Conservation (phyloP, 495 filamentous ascomycete species). For the Clohesyomyces aquaticus region DNA sequence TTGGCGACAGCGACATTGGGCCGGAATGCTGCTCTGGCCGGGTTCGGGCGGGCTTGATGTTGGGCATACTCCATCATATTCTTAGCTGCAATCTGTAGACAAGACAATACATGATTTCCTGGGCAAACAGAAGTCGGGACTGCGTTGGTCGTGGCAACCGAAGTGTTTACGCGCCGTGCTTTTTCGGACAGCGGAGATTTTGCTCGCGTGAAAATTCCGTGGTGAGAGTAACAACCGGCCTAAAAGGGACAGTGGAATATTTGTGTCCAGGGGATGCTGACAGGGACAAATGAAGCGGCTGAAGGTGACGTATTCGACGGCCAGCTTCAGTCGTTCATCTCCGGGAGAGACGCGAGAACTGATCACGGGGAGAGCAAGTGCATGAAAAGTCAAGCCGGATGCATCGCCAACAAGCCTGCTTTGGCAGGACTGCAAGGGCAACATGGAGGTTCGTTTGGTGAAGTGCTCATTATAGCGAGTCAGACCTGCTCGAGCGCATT, state of each 20-base stretch:
- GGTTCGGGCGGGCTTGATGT: neutral
- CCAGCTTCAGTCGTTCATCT: neutral
- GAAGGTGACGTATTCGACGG: neutral
- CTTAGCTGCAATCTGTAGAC: too few species aligned
- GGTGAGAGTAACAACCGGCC: neutral
- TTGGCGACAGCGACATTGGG: slow-evolving; percentile 22
- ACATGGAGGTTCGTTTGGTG: neutral
- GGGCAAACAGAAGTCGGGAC: too few species aligned
- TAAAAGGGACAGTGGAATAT: neutral
- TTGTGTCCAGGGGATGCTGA: neutral
- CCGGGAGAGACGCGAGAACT: neutral
- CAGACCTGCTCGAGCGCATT: neutral
- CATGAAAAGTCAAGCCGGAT: neutral
- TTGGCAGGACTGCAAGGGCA: neutral
- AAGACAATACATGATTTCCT: neutral
- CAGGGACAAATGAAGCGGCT: neutral
- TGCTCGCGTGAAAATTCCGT: neutral
- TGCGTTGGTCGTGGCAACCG: neutral
- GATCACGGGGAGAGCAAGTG: neutral
- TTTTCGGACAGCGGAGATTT: neutral
- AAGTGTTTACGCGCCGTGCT: neutral
- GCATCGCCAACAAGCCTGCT: neutral
- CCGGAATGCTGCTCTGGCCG: neutral
- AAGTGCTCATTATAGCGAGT: neutral
- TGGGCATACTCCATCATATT: too few species aligned